These are phyloP conservation scores for Oryza rufipogon DNA, from an alignment of 176 grass and related monocot species.

Conservation along the genomic window DNA sequence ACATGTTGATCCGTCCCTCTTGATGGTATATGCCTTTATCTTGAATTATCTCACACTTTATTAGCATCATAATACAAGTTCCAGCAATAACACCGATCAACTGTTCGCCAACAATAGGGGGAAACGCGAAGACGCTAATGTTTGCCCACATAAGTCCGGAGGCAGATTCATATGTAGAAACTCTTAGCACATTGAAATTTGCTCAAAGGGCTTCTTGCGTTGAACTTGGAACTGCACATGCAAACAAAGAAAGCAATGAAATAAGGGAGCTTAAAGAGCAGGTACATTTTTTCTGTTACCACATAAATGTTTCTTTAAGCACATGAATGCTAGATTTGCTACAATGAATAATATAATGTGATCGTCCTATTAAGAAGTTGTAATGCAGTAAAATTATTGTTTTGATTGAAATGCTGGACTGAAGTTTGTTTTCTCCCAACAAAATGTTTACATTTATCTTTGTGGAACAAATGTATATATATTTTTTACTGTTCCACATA, in stretches of 20 bases:
- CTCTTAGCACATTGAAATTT: slow-evolving; percentile 89
- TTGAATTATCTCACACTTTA: slow-evolving; percentile 15
- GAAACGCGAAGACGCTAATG: slow-evolving; percentile 82
- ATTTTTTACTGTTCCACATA: slow-evolving; percentile 13
- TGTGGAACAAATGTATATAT: slow-evolving; percentile 11
- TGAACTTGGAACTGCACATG: slow-evolving; percentile 74
- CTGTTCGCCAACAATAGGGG: slow-evolving; percentile 50
- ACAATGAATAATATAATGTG: slow-evolving; percentile 5
- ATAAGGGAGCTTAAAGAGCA: slow-evolving; percentile 88
- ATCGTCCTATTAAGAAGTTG: neutral
- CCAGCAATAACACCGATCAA: slow-evolving; percentile 8
- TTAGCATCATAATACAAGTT: slow-evolving; percentile 30
- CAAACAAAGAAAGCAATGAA: slow-evolving; percentile 87
- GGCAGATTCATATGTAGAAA: slow-evolving; percentile 69
- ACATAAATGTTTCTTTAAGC: neutral
- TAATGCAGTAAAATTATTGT: slow-evolving; percentile 7
- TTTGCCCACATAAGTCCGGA: slow-evolving; percentile 84
- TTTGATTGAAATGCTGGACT: slow-evolving; percentile 14
- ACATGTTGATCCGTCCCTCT: slow-evolving; percentile 17
- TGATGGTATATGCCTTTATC: slow-evolving; percentile 31
- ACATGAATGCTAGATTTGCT: neutral
- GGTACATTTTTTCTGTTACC: slow-evolving; percentile 46
- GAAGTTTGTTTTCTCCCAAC: neutral
- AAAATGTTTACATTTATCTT: neutral
- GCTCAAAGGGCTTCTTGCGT: slow-evolving; percentile 83